These are phyloP conservation scores for Populus hybrid DNA, from an alignment of 441 rosid species.

Conservation along the genomic window DNA sequence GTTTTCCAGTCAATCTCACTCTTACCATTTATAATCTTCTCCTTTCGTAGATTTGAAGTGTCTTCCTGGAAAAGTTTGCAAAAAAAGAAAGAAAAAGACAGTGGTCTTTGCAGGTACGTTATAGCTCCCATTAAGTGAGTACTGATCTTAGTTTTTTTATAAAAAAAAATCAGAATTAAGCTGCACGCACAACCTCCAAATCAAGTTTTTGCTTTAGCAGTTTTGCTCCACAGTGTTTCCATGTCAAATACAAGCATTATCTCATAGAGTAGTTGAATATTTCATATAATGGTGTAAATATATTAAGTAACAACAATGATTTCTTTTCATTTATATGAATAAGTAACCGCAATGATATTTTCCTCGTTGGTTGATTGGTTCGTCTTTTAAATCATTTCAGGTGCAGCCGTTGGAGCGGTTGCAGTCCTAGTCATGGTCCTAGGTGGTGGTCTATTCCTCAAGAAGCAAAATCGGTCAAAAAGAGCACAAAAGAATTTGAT, in stretches of 20 bases:
- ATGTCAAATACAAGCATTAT: background rate
- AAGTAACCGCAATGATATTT: background rate
- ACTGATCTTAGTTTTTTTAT: too few relatives aligned
- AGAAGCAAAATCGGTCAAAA: conserved; percentile 26
- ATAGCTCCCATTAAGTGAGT: background rate
- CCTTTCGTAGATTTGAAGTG: conserved; percentile 38
- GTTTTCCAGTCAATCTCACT: background rate
- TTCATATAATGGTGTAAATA: background rate
- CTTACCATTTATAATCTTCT: background rate
- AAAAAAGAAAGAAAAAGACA: conserved; percentile 36
- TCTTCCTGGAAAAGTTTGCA: conserved; percentile 45
- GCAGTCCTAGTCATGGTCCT: conserved; percentile 13
- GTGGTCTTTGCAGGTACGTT: conserved; percentile 43
- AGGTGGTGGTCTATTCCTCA: conserved; percentile 30
- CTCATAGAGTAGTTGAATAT: background rate
- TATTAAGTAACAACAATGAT: too few relatives aligned
- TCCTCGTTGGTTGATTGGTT: background rate
- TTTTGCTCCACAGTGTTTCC: too few relatives aligned
- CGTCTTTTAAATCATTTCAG: conserved; percentile 24
- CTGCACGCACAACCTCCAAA: too few relatives aligned
- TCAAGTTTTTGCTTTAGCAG: too few relatives aligned
- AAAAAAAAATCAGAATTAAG: background rate
- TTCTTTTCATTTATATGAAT: background rate
- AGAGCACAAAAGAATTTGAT: conserved; percentile 34
- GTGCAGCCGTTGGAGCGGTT: conserved; percentile 35